Conservation (phyloP, 179 eudicot species). For the Corrigiola litoralis region DNA sequence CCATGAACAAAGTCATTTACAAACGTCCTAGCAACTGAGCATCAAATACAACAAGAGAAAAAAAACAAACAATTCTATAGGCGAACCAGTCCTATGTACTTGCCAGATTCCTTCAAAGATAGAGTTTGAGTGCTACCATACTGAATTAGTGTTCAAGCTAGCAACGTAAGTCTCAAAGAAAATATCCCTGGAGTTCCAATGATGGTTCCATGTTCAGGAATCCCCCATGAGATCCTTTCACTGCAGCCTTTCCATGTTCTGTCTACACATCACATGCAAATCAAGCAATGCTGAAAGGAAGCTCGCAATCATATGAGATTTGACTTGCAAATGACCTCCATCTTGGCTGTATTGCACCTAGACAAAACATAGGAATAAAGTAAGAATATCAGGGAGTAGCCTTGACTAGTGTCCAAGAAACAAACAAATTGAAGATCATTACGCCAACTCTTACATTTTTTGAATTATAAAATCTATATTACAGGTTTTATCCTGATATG, state of each 20-base stretch:
- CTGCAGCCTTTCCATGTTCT: constrained; percentile 28
- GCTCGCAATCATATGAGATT: constrained; percentile 32
- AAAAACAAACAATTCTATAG: not conserved
- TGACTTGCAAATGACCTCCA: constrained; percentile 16
- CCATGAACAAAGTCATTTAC: constrained; percentile 12
- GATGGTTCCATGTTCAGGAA: constrained; percentile 23
- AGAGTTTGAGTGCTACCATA: constrained; percentile 18
- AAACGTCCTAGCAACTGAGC: too few species aligned
- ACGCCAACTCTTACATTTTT: too few species aligned
- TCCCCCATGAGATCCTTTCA: constrained; percentile 25
- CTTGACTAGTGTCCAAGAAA: constrained; percentile 14
- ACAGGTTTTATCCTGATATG: too few species aligned
- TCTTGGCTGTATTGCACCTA: constrained; percentile 14
- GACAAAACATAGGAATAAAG: constrained; percentile 8
- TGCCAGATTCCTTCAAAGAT: constrained; percentile 23
- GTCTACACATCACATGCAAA: constrained; percentile 30
- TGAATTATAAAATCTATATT: too few species aligned
- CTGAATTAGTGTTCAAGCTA: constrained; percentile 9
- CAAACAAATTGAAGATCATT: constrained; percentile 11
- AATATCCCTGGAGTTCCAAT: constrained; percentile 16
- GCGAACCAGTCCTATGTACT: constrained; percentile 17
- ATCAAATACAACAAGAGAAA: constrained; percentile 1
- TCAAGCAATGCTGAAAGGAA: constrained; percentile 13
- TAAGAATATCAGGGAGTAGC: not conserved
- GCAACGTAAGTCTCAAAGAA: constrained; percentile 10